Base-by-base conservation (phyloP, 2,329 filamentous ascomycete genomes). In the Tothia fuscella region DNA sequence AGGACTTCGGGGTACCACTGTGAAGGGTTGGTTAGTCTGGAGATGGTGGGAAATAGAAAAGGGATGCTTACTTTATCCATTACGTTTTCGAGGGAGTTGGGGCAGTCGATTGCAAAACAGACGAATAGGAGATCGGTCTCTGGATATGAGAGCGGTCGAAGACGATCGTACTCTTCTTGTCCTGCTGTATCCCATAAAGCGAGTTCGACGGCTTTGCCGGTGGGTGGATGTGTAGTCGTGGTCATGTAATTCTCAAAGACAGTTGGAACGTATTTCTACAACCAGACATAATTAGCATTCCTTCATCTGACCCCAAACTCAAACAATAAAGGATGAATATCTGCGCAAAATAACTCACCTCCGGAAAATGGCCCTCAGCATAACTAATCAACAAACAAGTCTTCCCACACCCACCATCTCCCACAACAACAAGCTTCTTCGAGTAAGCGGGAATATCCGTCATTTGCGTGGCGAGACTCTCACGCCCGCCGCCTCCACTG, bases 171-270 rank as follows among this genome's bases (percentile, higher is more conserved):
- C 66, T 96, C 91, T 64, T 98, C 91, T 65, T 98, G 91, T 29
- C 91, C 91, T 53, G 91, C 91, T 21, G 91, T 98, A 65, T 98
- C 91, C 91, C 91, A 98, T 40, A 98, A 74, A 30, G 91, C 91
- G 47, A 98, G 76, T 67, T 98, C 91, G 51, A 98, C 87, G 44
- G 82, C 88, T 72, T 95, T 96, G 57, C 89, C 88, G 10, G 82
- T 84, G 33, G 79, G 76, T 49, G 79, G 77, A 65, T 98, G 91
- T 46, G 80, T 82, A 44, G 89, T 93, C 62, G 94, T 89, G 42
- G 91, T 95, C 66, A 98, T 96, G 75, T 98, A 98, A 70, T 98
- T 98, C 60, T 98, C 91, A 62, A 98, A 98, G 40, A 98, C 91
- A 2, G 91, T 98, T 3, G 91, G 91, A 30, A 98, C 91, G 56